Conservation (phyloP, 768 basidiomycete species). For the Mrakia hoshinonis region DNA sequence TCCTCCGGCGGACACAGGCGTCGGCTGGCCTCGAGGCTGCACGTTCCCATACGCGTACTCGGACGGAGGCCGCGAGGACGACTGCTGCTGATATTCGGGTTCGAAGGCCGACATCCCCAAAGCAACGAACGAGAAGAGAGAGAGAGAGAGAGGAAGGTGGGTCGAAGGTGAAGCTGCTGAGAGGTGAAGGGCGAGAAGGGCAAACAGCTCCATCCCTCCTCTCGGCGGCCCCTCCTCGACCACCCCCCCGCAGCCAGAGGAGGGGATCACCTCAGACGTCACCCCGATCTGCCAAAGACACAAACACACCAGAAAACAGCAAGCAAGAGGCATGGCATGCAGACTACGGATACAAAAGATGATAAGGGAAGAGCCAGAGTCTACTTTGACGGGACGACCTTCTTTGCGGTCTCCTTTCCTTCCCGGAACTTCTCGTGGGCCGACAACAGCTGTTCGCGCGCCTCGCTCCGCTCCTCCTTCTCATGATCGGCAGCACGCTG, state of each 20-base stretch:
- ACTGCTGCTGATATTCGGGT: background rate
- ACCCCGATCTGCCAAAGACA: too few species aligned
- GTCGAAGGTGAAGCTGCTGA: background rate
- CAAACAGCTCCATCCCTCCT: background rate
- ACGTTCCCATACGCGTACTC: background rate
- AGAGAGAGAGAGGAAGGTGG: background rate
- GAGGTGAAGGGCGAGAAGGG: background rate
- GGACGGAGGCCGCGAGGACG: background rate
- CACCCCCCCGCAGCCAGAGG: background rate
- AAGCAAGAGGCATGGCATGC: background rate
- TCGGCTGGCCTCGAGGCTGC: background rate
- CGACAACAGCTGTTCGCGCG: background rate
- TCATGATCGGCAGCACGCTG: background rate
- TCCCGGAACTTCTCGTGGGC: slow-evolving; percentile 4
- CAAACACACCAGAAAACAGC: background rate
- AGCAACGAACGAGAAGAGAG: background rate
- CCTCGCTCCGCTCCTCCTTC: background rate
- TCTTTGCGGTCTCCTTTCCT: background rate
- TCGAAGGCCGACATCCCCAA: slow-evolving; percentile 3
- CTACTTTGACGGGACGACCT: background rate
- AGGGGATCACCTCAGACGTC: background rate
- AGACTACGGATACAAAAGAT: background rate
- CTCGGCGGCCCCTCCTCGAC: too few species aligned
- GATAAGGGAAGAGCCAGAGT: background rate
- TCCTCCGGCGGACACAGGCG: background rate